Evolutionary conservation across 1,284 basidiomycete species (phyloP).

Genomic region (Leccinum solheimii): DNA sequence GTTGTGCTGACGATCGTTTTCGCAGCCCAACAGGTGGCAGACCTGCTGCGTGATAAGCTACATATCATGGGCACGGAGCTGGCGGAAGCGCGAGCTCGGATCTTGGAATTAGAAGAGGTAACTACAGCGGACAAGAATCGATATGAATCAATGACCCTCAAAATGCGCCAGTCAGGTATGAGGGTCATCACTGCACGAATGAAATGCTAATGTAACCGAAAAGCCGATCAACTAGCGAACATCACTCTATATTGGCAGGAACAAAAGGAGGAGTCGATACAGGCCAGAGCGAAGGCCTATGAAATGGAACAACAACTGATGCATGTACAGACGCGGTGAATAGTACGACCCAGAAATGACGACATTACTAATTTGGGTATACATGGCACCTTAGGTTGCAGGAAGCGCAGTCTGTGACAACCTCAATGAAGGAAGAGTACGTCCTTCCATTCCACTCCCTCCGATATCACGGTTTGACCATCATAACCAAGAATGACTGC

Average conservation of each 20-base stretch:
- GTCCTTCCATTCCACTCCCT: constrained; percentile 23
- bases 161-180: constrained; percentile 34
- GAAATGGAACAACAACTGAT: constrained; percentile 33
- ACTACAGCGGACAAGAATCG: constrained; percentile 31
- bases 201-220: constrained; percentile 17
- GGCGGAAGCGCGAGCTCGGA: constrained; percentile 41
- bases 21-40: constrained; percentile 52
- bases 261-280: constrained; percentile 33
- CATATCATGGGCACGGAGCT: constrained; percentile 45
- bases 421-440: constrained; percentile 36
- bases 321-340: constrained; percentile 26
- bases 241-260: constrained; percentile 27
- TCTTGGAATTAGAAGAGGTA: constrained; percentile 42
- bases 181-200: neutral
- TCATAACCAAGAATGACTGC: constrained; percentile 22
- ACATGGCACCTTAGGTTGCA: constrained; percentile 21
- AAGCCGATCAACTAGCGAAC: constrained; percentile 30
- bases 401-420: constrained; percentile 29
- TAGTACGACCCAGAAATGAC: neutral
- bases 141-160: constrained; percentile 27
- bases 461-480: constrained; percentile 16
- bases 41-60: constrained; percentile 53
- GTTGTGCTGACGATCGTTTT: constrained; percentile 13
- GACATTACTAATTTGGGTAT: constrained; percentile 17
- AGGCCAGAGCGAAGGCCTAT: constrained; percentile 20